Evolutionary conservation across 441 rosid species (phyloP), one percentile per base, ranked within the genome.

Genomic region (Iberis amara): DNA sequence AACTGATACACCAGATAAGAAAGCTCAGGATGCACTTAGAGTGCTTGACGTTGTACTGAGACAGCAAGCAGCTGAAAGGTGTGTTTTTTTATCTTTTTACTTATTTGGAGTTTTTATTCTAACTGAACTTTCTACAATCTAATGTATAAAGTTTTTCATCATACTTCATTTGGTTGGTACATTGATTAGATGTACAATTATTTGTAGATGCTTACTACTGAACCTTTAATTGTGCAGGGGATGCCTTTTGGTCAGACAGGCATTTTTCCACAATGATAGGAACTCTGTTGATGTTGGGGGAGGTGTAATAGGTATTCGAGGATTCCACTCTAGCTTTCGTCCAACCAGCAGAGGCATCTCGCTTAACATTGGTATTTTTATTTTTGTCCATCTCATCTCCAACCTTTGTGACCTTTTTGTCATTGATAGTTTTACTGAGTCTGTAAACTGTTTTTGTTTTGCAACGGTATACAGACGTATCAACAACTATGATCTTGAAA

Each of bases 31-130:
- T 66, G 86, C 94, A 31, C 52, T 89, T 52, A 76, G 95, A 70
- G 96, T 89, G 57, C 80, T 92, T 59, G 96, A 89, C 68, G 79
- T 69, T 55, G 72, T 74, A 38, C 64, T 89, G 60, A 74, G 97
- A 78, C 99, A 92, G 73, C 89, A 85, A 63, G 97, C 94, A 31
- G 80, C 95, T 11, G 82, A 71, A 47, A 71, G 86, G 98, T 82
- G 48, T 38, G 10, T 5, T 15, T 0, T 53, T 55, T 11, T 14
- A 11, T 57, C 23, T 56, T 18, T 53, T 49, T 62, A 23, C 15
- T 21, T 27, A 28, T 47, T 6, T 33, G 57, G 35, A 27, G 50
- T 21, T 36, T 11, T 28, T 61, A 26, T 49, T 24, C 41, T 31
- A 27, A 11, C 8, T 12, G 8, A n/a, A 30, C 49, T 45, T 12